Percentiles rank a stretch among this genome's conserved stretches.
These are phyloP conservation scores for Solanum medicagineum DNA, from an alignment of 257 asterid genomes.

Conservation along the genomic window DNA sequence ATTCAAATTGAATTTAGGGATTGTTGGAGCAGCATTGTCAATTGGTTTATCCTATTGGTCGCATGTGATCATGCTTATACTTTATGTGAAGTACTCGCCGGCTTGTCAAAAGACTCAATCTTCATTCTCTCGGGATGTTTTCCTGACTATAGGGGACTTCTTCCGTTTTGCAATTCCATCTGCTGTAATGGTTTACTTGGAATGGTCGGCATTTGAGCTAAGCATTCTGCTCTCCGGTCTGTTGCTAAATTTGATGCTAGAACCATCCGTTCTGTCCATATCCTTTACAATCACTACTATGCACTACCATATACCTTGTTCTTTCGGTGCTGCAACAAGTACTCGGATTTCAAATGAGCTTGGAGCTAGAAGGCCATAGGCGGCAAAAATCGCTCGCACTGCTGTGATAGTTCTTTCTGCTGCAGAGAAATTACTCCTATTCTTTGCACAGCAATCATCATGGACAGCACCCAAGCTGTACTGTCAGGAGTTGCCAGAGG, in stretches of 20 bases:
- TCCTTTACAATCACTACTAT: constrained; percentile 39
- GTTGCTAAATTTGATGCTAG: constrained; percentile 62
- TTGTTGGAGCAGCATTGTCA: too few species aligned
- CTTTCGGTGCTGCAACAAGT: constrained; percentile 69
- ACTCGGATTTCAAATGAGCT: constrained; percentile 61
- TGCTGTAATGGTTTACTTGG: not conserved
- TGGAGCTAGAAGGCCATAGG: constrained; percentile 53
- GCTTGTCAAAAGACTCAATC: too few species aligned
- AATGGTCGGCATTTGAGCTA: constrained; percentile 80
- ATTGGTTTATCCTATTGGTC: too few species aligned
- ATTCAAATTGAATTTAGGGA: too few species aligned
- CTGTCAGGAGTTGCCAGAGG: too few species aligned
- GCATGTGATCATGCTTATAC: too few species aligned
- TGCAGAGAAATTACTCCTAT: constrained; percentile 42
- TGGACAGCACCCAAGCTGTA: constrained; percentile 51
- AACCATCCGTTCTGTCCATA: constrained; percentile 62
- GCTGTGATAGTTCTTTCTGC: constrained; percentile 34
- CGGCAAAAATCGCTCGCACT: constrained; percentile 29
- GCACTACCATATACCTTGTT: constrained; percentile 53
- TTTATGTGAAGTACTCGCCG: too few species aligned
- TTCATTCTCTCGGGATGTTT: too few species aligned
- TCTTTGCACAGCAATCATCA: constrained; percentile 35
- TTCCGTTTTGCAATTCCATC: too few species aligned
- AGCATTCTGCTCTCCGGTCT: constrained; percentile 45
- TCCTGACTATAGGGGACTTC: too few species aligned